Evolutionary conservation across 352 stramenopile species (phyloP).

Genomic region (Pythium grandisporangium): DNA sequence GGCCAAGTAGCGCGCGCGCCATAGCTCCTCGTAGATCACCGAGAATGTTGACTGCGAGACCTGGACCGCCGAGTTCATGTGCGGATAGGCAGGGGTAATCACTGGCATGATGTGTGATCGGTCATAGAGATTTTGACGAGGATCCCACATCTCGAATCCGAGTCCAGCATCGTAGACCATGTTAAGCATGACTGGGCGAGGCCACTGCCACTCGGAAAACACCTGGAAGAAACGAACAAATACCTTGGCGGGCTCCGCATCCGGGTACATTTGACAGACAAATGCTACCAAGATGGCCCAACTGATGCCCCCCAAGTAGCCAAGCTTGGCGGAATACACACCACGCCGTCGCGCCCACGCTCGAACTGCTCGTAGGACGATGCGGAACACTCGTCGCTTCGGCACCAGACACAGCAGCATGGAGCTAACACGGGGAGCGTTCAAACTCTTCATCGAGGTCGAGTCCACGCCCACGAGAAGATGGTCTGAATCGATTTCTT

Average conservation of each 20-base stretch:
- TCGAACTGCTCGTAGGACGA: constrained; percentile 63
- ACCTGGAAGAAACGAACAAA: constrained; percentile 83
- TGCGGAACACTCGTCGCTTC: constrained; percentile 84
- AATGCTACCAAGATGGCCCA: constrained; percentile 97
- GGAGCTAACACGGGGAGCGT: constrained; percentile 94
- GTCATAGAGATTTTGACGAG: constrained; percentile 78
- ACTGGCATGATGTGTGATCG: constrained; percentile 96
- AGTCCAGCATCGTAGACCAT: constrained; percentile 78
- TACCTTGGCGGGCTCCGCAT: constrained; percentile 53
- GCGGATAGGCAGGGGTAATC: constrained; percentile 96
- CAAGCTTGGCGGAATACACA: constrained; percentile 96
- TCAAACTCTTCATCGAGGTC: constrained; percentile 91
- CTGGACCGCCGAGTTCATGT: constrained; percentile 98
- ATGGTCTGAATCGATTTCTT: constrained; percentile 82
- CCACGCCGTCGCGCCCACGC: constrained; percentile 83
- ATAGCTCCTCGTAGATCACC: constrained; percentile 90
- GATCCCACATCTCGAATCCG: constrained; percentile 86
- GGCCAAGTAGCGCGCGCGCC: constrained; percentile 58
- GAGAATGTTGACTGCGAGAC: constrained; percentile 90
- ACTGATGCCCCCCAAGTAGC: constrained; percentile 97
- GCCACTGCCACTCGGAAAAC: constrained; percentile 78
- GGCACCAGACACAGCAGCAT: constrained; percentile 91
- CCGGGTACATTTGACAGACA: constrained; percentile 88
- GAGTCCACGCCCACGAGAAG: constrained; percentile 90
- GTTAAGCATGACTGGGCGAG: constrained; percentile 75